A percentile compares a stretch with the other conserved stretches of the same genome.
Conservation (phyloP, 2,329 filamentous ascomycete species). For the Talaromyces sp. region DNA sequence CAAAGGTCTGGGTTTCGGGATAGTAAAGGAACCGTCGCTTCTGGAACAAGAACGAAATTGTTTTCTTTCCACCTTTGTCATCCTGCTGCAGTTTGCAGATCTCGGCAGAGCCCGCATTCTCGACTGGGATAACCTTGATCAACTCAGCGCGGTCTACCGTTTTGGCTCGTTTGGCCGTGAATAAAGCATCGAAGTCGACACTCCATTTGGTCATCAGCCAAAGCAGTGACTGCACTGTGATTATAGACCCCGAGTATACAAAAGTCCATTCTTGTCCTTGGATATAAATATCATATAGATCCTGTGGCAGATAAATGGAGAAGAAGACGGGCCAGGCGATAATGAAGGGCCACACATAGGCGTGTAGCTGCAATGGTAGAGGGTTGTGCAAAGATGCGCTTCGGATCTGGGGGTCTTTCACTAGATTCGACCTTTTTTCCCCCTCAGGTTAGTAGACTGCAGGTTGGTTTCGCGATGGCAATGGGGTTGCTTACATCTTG, state of each 20-base stretch:
- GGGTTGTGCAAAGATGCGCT: slow-evolving; percentile 84
- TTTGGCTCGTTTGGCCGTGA: slow-evolving; percentile 70
- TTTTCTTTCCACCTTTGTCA: slow-evolving; percentile 67
- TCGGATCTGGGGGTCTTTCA: slow-evolving; percentile 87
- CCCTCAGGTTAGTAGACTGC: slow-evolving; percentile 8
- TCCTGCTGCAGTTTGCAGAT: slow-evolving; percentile 80
- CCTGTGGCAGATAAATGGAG: slow-evolving; percentile 75
- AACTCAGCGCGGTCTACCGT: slow-evolving; percentile 70
- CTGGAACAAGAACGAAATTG: slow-evolving; percentile 89
- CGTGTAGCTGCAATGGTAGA: slow-evolving; percentile 72
- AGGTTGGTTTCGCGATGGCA: background rate
- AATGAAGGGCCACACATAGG: slow-evolving; percentile 90
- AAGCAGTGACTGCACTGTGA: slow-evolving; percentile 79
- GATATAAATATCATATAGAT: slow-evolving; percentile 87
- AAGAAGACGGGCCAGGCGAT: slow-evolving; percentile 91
- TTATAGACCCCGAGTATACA: slow-evolving; percentile 83
- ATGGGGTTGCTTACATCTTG: slow-evolving; percentile 13
- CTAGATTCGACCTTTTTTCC: slow-evolving; percentile 66
- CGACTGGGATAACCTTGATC: slow-evolving; percentile 88
- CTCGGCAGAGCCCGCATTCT: slow-evolving; percentile 83
- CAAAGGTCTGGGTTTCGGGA: slow-evolving; percentile 66
- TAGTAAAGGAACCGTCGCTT: slow-evolving; percentile 94
- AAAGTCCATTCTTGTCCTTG: slow-evolving; percentile 97
- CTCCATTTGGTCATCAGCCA: slow-evolving; percentile 99
- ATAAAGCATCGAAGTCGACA: slow-evolving; percentile 75